Evolutionary conservation across 208 protist species (phyloP), one percentile per base, ranked within the genome.

Genomic region (Leishmania major): DNA sequence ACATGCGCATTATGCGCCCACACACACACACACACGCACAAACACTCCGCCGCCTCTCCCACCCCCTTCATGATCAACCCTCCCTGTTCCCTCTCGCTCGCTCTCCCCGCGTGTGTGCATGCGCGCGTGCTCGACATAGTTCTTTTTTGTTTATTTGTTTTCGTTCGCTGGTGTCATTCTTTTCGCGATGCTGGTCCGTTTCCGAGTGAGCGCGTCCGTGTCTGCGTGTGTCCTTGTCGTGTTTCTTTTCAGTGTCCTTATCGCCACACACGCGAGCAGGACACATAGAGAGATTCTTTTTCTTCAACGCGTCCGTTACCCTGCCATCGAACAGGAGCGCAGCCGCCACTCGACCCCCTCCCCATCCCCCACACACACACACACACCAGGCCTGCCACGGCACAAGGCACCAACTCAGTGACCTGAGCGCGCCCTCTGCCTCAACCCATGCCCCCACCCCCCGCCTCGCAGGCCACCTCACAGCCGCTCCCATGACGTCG

Each of bases 101-200:
- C 43, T 45, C 25, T 67, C 62, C 31, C 5, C 69, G 40, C 6
- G 31, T 72, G 40, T 47, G 67, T 49, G 17, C 19, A 71, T 62
- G 28, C 19, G 78, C 35, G 59, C 8, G 47, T 66, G n/a, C 43
- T 71, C 74, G 53, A 35, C 35, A 59, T 70, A 19, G 75, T 82
- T 49, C 67, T 49, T 47, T 75, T 49, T 31, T 13, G 3, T 22
- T 25, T 37, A 3, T 77, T 79, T 45, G 59, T 25, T 82, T 77
- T 22, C 31, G 13, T 31, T 60, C 8, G 11, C 51, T 62, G 40
- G 3, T 25, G 22, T 49, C 67, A 19, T 19, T 73, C 13, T 35
- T 43, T 43, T 11, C 15, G 10, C 7, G 22, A n/a, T 17, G 40
- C 43, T 17, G 7, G 25, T 15, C 59, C 59, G 10, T 17, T 5